phyloP scores from a whole-genome alignment of 345 rosid species.

The Anacardium occidentale region DNA sequence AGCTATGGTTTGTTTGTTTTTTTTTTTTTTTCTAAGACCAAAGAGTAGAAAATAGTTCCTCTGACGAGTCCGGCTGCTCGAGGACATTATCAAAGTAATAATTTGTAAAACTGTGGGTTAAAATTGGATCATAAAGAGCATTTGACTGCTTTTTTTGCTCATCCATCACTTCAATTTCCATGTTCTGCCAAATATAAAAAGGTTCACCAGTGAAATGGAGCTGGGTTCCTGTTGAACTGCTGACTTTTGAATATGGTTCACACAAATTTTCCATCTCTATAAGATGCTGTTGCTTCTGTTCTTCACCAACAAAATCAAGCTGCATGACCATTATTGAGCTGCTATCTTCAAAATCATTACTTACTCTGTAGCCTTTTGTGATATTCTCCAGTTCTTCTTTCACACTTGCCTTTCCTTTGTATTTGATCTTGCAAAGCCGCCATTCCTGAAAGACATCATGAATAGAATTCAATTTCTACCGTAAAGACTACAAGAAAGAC shows the following conservation, averaged over 20 bases:
- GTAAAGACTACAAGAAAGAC: too few species aligned
- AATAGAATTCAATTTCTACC: background rate
- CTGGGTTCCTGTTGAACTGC: background rate
- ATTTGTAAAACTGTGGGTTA: background rate
- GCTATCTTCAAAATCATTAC: background rate
- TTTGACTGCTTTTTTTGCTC: background rate
- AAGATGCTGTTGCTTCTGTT: background rate
- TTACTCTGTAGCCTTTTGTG: background rate
- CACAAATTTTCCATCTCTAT: background rate
- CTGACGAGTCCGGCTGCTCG: background rate
- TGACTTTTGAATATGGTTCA: background rate
- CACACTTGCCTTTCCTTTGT: background rate
- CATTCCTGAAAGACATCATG: constrained; percentile 11
- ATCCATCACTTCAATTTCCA: background rate
- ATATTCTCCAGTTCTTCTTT: background rate
- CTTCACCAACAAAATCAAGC: background rate
- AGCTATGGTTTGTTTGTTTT: background rate
- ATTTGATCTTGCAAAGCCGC: background rate
- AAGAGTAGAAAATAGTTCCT: background rate
- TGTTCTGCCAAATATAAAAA: background rate
- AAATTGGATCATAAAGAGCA: background rate
- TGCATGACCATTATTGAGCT: background rate
- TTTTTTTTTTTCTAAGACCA: background rate
- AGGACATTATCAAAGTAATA: background rate
- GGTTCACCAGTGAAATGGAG: background rate